Evolutionary conservation across 2,329 filamentous ascomycete genomes (phyloP).

Genomic region (Cytospora paraplurivora): DNA sequence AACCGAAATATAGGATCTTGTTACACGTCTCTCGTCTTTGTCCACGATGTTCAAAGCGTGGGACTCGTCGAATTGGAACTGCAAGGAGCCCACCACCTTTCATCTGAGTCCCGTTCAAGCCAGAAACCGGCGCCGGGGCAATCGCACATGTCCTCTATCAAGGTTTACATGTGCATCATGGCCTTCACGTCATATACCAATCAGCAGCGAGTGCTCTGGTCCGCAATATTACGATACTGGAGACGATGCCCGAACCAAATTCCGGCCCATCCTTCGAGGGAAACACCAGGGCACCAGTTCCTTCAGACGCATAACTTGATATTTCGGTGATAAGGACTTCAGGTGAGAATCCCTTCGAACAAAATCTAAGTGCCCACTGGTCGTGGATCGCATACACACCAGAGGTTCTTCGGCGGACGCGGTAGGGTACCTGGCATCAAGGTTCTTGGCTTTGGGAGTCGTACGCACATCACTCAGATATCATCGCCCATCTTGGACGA

Average conservation of each 20-base stretch:
- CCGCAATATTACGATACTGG: neutral
- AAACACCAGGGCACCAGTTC: neutral
- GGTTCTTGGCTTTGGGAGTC: neutral
- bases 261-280: neutral
- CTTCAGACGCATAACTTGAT: neutral
- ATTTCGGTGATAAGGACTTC: neutral
- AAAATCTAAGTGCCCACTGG: neutral
- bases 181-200: neutral
- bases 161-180: neutral
- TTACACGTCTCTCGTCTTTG: neutral
- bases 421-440: neutral
- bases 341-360: neutral
- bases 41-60: neutral
- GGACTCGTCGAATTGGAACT: neutral
- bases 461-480: neutral
- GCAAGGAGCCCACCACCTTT: neutral
- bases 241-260: neutral
- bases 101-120: neutral
- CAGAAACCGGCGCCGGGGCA: neutral
- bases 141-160: neutral
- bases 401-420: neutral
- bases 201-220: neutral
- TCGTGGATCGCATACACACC: neutral
- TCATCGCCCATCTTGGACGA: neutral
- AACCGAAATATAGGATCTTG: conserved; percentile 44